These are phyloP conservation scores for Paramecium pentaurelia DNA, from an alignment of 73 alveolate genomes.

Conservation along the genomic window DNA sequence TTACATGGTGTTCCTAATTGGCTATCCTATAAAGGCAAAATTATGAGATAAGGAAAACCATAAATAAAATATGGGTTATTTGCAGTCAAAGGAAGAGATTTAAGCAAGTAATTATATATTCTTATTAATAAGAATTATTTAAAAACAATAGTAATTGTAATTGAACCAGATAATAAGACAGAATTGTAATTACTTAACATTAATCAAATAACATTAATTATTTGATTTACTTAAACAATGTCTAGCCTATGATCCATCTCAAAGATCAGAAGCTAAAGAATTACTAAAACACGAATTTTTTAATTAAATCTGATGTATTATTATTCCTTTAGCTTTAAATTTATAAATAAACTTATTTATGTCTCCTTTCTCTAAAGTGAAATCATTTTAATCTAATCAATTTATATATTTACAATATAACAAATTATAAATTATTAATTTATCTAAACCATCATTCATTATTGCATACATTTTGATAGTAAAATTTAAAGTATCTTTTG, in stretches of 20 bases:
- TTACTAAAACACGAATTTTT: background rate
- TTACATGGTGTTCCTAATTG: conserved; percentile 81
- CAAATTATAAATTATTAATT: too few species aligned
- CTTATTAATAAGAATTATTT: background rate
- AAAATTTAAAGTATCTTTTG: too few species aligned
- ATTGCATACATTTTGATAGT: too few species aligned
- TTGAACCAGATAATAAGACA: background rate
- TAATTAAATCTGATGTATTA: background rate
- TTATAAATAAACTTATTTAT: too few species aligned
- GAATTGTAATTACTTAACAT: background rate
- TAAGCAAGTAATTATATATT: background rate
- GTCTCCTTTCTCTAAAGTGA: too few species aligned
- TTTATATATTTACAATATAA: too few species aligned
- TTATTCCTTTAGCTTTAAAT: too few species aligned
- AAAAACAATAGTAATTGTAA: background rate
- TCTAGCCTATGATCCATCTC: background rate
- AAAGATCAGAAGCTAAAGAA: background rate
- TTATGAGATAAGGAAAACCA: conserved; percentile 24
- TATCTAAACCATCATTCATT: too few species aligned
- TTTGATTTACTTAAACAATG: background rate
- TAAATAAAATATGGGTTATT: conserved; percentile 42
- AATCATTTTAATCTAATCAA: too few species aligned
- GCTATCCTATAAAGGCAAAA: conserved; percentile 76
- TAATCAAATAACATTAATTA: background rate
- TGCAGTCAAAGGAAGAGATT: conserved; percentile 51